Evolutionary conservation across 768 basidiomycete genomes (phyloP).

Genomic region (Termitomyces sp.): DNA sequence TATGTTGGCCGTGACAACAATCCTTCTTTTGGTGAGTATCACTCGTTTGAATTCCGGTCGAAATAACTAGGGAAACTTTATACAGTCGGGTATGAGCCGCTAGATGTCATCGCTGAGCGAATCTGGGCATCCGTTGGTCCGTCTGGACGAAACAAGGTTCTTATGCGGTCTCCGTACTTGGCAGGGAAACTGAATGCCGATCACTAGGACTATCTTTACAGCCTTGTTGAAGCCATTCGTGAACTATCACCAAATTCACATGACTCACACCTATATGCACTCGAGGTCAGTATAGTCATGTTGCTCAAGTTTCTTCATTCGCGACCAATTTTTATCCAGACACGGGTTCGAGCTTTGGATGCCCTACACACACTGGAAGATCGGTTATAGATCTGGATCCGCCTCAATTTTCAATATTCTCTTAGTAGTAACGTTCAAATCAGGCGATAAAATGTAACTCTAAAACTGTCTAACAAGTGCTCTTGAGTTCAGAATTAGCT

Average conservation of each 20-base stretch:
- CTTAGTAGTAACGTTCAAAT: not conserved
- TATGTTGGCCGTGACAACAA: conserved; percentile 88
- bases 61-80: not conserved
- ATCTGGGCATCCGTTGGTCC: conserved; percentile 81
- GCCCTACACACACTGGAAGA: not conserved
- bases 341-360: conserved; percentile 15
- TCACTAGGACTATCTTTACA: conserved; percentile 79
- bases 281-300: conserved; percentile 50
- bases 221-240: conserved; percentile 68
- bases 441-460: not conserved
- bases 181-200: not conserved
- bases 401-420: not conserved
- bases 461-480: too few relatives aligned
- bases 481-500: too few relatives aligned
- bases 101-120: conserved; percentile 57
- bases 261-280: conserved; percentile 71
- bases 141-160: conserved; percentile 86
- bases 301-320: not conserved
- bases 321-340: conserved; percentile 1
- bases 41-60: not conserved
- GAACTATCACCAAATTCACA: conserved; percentile 66
- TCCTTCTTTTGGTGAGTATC: conserved; percentile 73
- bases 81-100: conserved; percentile 77
- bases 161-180: not conserved
- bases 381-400: not conserved